Conservation (phyloP, 257 asterid genomes). For the Datura wrightii region DNA sequence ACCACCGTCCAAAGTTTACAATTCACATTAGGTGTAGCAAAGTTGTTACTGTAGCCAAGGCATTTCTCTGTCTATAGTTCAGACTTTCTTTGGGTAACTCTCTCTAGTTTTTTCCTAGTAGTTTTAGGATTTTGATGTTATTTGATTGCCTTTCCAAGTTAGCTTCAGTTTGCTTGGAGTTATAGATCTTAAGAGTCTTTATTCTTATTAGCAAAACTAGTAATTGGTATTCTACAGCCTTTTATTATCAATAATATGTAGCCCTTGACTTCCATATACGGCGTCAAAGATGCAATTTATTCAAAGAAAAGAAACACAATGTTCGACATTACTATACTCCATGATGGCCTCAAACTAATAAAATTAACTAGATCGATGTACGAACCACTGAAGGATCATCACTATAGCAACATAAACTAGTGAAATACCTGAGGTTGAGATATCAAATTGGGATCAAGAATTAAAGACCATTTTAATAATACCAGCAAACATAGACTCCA, state of each 20-base stretch:
- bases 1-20: not conserved
- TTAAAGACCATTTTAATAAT: not conserved
- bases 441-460: conserved; percentile 20
- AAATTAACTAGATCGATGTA: not conserved
- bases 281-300: not conserved
- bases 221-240: conserved; percentile 3
- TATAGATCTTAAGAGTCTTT: not conserved
- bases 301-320: not conserved
- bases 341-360: not conserved
- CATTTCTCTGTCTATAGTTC: not conserved
- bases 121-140: not conserved
- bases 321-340: conserved; percentile 16
- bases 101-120: not conserved
- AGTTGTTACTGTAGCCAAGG: not conserved
- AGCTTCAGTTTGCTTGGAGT: not conserved
- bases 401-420: conserved; percentile 18
- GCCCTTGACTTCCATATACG: not conserved
- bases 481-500: conserved; percentile 5
- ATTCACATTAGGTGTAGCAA: not conserved
- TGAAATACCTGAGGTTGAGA: not conserved
- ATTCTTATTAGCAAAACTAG: not conserved
- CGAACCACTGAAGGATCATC: not conserved
- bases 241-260: not conserved
- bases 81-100: not conserved
- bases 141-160: not conserved